These are phyloP conservation scores for Aspergillus arachidicola DNA, from an alignment of 2,329 filamentous ascomycete genomes.

Conservation along the genomic window DNA sequence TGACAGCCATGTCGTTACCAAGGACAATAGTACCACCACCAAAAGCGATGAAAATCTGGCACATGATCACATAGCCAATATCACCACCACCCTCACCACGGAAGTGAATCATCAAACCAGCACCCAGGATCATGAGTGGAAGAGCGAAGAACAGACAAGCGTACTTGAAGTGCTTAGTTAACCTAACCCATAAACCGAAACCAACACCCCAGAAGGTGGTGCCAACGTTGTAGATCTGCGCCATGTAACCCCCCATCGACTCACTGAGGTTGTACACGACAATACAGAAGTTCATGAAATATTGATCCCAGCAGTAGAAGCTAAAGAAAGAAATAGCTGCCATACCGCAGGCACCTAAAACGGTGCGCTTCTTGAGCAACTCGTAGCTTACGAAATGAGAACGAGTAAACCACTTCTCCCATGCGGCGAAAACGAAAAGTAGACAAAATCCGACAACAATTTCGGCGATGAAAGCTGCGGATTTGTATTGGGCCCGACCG, in stretches of 20 bases:
- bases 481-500: constrained; percentile 45
- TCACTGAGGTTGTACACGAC: constrained; percentile 53
- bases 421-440: constrained; percentile 56
- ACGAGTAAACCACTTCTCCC: constrained; percentile 57
- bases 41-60: constrained; percentile 59
- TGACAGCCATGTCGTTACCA: constrained; percentile 60
- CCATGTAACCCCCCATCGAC: constrained; percentile 49
- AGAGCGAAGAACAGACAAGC: constrained; percentile 54
- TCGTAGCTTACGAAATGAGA: constrained; percentile 59
- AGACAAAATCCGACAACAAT: constrained; percentile 56
- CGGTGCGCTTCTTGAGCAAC: constrained; percentile 53
- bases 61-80: constrained; percentile 57
- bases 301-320: constrained; percentile 58
- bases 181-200: constrained; percentile 53
- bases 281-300: constrained; percentile 57
- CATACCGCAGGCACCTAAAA: constrained; percentile 55
- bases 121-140: constrained; percentile 55
- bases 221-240: constrained; percentile 57
- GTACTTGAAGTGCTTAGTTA: constrained; percentile 56
- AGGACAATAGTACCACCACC: constrained; percentile 58
- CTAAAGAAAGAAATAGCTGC: constrained; percentile 50
- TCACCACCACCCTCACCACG: constrained; percentile 48
- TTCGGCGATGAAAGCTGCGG: constrained; percentile 54
- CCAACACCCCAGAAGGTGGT: constrained; percentile 55
- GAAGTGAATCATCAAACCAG: constrained; percentile 60